These are phyloP conservation scores for Fusarium poae DNA, from an alignment of 2,329 filamentous ascomycete species.

Conservation along the genomic window DNA sequence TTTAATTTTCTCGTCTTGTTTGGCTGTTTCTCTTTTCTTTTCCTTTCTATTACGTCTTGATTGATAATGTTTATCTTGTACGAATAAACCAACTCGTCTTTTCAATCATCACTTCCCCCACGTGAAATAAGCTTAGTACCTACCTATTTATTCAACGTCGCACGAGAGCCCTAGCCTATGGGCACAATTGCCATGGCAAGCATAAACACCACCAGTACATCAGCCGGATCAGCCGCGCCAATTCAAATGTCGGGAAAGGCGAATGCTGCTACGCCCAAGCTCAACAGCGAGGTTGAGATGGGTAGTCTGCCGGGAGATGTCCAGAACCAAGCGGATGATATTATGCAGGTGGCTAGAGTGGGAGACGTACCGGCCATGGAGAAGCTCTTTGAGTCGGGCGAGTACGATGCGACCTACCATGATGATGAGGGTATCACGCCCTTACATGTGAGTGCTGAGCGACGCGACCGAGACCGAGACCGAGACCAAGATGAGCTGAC, in stretches of 20 bases:
- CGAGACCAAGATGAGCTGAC: constrained; percentile 33
- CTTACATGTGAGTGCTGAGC: constrained; percentile 77
- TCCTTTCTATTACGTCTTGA: constrained; percentile 20
- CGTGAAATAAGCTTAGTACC: not conserved
- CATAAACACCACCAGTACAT: constrained; percentile 53
- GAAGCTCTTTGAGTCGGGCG: constrained; percentile 86
- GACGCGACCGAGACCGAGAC: too few relatives aligned
- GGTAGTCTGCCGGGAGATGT: constrained; percentile 61
- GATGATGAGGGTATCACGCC: constrained; percentile 97
- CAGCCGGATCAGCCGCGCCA: constrained; percentile 59
- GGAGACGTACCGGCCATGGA: constrained; percentile 90
- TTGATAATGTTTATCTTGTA: constrained; percentile 43
- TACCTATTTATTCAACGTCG: constrained; percentile 6
- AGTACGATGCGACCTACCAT: constrained; percentile 83
- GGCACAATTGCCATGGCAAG: constrained; percentile 57
- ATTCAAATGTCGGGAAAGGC: constrained; percentile 69
- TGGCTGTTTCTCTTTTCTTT: constrained; percentile 19
- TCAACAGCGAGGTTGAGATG: constrained; percentile 70
- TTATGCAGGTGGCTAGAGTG: constrained; percentile 94
- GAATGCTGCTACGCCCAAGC: constrained; percentile 65
- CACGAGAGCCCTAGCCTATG: constrained; percentile 12
- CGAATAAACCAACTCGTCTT: constrained; percentile 27
- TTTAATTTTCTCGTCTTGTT: constrained; percentile 30
- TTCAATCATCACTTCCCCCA: constrained; percentile 8
- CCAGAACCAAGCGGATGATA: constrained; percentile 72